Conservation (phyloP, 2,329 filamentous ascomycete species). For the Fusarium pseudonygamai region DNA sequence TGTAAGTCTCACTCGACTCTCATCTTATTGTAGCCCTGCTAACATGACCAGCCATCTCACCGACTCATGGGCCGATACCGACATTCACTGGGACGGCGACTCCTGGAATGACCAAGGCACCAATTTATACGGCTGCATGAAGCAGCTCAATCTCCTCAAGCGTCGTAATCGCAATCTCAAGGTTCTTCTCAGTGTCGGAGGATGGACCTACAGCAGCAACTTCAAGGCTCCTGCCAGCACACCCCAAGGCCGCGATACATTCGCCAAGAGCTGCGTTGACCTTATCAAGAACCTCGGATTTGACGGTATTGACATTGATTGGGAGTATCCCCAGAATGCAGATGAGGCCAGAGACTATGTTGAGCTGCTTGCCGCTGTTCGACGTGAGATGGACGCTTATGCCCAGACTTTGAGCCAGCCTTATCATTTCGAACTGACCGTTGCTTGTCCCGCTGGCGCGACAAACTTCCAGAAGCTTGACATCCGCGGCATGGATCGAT, state of each 20-base stretch:
- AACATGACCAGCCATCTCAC: slow-evolving; percentile 59
- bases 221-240: slow-evolving; percentile 81
- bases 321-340: slow-evolving; percentile 70
- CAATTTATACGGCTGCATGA: slow-evolving; percentile 89
- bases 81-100: slow-evolving; percentile 78
- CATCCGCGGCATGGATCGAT: slow-evolving; percentile 69
- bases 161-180: slow-evolving; percentile 84
- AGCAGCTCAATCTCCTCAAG: slow-evolving; percentile 89
- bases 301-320: slow-evolving; percentile 74
- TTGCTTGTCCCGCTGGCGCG: slow-evolving; percentile 70
- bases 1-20: slow-evolving; percentile 56
- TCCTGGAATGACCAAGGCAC: slow-evolving; percentile 76
- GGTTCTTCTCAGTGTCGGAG: slow-evolving; percentile 85
- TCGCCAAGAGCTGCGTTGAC: slow-evolving; percentile 78
- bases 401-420: slow-evolving; percentile 52
- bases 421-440: slow-evolving; percentile 70
- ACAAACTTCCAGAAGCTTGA: slow-evolving; percentile 71
- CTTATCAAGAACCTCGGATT: slow-evolving; percentile 85
- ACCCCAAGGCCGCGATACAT: slow-evolving; percentile 71
- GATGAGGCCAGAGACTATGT: slow-evolving; percentile 68
- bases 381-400: slow-evolving; percentile 68
- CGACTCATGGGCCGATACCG: slow-evolving; percentile 72
- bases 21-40: neutral
- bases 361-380: slow-evolving; percentile 65
- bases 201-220: slow-evolving; percentile 91